Conservation (phyloP, 805 yeast genomes). For the Priceomyces haplophilus region DNA sequence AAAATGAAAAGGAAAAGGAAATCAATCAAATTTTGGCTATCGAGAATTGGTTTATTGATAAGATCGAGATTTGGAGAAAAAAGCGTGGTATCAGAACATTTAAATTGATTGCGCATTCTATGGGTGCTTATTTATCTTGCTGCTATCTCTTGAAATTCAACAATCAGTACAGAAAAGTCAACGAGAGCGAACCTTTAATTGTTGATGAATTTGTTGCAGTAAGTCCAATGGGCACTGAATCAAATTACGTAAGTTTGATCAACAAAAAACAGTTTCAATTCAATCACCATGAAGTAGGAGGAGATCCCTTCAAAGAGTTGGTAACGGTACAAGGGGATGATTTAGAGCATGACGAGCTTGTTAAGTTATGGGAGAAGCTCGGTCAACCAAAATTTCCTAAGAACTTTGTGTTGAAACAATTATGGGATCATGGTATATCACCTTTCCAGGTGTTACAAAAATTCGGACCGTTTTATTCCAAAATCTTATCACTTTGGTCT, state of each 20-base stretch:
- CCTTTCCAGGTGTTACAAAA: conserved; percentile 39
- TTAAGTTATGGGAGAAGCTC: conserved; percentile 28
- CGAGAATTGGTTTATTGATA: conserved; percentile 43
- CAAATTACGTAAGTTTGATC: conserved; percentile 33
- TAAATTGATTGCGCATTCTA: conserved; percentile 37
- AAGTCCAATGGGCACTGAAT: conserved; percentile 46
- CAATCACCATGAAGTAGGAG: conserved; percentile 32
- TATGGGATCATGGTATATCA: conserved; percentile 39
- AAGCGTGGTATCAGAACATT: conserved; percentile 21
- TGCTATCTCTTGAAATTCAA: conserved; percentile 42
- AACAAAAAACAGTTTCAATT: conserved; percentile 28
- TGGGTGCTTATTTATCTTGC: conserved; percentile 42
- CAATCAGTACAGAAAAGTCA: conserved; percentile 10
- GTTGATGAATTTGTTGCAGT: conserved; percentile 27
- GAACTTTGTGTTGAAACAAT: conserved; percentile 23
- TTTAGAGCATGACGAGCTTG: conserved; percentile 15
- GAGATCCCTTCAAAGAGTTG: conserved; percentile 37
- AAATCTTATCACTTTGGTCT: conserved; percentile 41
- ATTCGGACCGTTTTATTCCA: conserved; percentile 39
- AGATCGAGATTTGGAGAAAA: conserved; percentile 35
- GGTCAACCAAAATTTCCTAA: conserved; percentile 40
- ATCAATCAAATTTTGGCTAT: conserved; percentile 31
- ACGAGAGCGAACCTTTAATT: conserved; percentile 9
- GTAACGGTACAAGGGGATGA: conserved; percentile 15
- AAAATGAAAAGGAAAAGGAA: conserved; percentile 18